phyloP scores from a whole-genome alignment of 768 basidiomycete genomes.

The Gyrodon lividus region DNA sequence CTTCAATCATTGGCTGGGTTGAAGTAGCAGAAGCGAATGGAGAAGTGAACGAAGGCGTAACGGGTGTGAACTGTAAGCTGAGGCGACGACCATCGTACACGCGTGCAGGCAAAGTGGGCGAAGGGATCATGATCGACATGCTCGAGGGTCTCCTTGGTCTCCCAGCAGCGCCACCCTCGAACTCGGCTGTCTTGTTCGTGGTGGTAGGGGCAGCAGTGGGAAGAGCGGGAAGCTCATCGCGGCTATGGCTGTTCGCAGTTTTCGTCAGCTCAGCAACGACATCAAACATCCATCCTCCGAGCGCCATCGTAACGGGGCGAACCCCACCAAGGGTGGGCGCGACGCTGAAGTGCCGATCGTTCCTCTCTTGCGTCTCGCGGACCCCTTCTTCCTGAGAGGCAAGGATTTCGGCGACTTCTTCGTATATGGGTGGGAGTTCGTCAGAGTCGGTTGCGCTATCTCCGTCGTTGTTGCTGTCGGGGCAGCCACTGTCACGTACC shows the following conservation, averaged over 20 bases:
- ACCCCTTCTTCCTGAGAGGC: slow-evolving; percentile 47
- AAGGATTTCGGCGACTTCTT: slow-evolving; percentile 46
- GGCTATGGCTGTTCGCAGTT: slow-evolving; percentile 7
- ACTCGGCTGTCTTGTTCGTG: slow-evolving; percentile 22
- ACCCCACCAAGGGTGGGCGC: slow-evolving; percentile 34
- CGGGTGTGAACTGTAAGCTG: slow-evolving; percentile 70
- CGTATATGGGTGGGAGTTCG: slow-evolving; percentile 28
- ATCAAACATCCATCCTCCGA: slow-evolving; percentile 87
- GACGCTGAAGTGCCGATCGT: slow-evolving; percentile 43
- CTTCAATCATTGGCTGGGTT: slow-evolving; percentile 27
- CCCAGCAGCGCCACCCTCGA: slow-evolving; percentile 22
- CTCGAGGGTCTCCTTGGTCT: slow-evolving; percentile 27
- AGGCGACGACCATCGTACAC: slow-evolving; percentile 29
- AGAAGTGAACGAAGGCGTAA: slow-evolving; percentile 41
- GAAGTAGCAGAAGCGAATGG: slow-evolving; percentile 12
- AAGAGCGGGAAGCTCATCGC: slow-evolving; percentile 11
- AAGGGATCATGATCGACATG: slow-evolving; percentile 39
- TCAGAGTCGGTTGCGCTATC: slow-evolving; percentile 11
- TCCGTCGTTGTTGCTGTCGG: slow-evolving; percentile 39
- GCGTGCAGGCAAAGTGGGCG: slow-evolving; percentile 28
- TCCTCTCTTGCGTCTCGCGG: slow-evolving; percentile 19
- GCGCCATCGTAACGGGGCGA: slow-evolving; percentile 49
- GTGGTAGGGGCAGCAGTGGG: slow-evolving; percentile 17
- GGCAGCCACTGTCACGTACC: slow-evolving; percentile 61
- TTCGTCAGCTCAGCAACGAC: slow-evolving; percentile 65